Conservation (phyloP, 2,329 filamentous ascomycete species). For the Sporothrix globosa region DNA sequence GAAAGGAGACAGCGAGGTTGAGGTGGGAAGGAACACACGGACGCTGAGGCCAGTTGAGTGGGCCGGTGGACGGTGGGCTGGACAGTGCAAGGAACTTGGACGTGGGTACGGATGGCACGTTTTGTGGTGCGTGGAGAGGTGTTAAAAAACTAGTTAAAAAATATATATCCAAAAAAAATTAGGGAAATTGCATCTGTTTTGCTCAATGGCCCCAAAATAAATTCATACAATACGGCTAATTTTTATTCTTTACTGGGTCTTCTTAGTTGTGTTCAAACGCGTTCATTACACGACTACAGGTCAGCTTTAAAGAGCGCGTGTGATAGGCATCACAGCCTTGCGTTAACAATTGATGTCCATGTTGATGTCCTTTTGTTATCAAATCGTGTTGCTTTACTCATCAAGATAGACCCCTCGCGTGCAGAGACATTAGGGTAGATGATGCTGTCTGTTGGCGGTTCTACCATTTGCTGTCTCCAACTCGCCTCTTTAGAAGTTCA, state of each 20-base stretch:
- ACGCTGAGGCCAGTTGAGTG: conserved; percentile 24
- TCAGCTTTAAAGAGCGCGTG: conserved; percentile 8
- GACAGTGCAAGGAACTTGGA: conserved; percentile 17
- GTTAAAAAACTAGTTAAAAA: conserved; percentile 34
- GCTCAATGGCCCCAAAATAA: conserved; percentile 2
- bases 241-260: conserved; percentile 23
- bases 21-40: conserved; percentile 34
- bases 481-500: conserved; percentile 8
- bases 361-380: background rate
- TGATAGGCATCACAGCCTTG: conserved; percentile 6
- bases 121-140: conserved; percentile 32
- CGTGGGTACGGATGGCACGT: conserved; percentile 27
- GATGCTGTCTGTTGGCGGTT: background rate
- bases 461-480: background rate
- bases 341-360: background rate
- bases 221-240: background rate
- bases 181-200: conserved; percentile 32
- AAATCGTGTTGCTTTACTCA: background rate
- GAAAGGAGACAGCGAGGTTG: conserved; percentile 29
- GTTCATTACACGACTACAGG: background rate
- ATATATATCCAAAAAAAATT: conserved; percentile 35
- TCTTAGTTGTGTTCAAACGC: background rate
- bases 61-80: conserved; percentile 23
- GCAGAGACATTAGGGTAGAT: background rate
- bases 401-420: background rate